These are phyloP conservation scores for Salvia splendens DNA, from an alignment of 257 asterid species.

Conservation along the genomic window DNA sequence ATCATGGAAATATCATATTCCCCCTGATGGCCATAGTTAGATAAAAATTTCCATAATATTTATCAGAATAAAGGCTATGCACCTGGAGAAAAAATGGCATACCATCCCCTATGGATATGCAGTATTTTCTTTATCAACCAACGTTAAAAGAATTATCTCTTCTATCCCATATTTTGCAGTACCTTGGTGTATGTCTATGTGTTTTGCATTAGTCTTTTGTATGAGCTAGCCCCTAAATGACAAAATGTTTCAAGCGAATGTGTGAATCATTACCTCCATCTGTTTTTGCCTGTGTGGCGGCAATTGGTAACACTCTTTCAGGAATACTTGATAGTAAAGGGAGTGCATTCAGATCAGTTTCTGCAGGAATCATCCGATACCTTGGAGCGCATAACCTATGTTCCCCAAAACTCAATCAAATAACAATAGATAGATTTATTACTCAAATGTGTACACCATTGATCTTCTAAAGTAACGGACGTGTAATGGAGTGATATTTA, in stretches of 20 bases:
- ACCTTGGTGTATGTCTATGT: background rate
- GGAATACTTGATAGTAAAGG: conserved; percentile 81
- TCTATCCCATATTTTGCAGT: background rate
- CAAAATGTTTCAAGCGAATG: conserved; percentile 27
- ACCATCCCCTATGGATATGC: conserved; percentile 22
- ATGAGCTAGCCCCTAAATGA: conserved; percentile 17
- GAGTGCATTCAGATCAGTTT: conserved; percentile 81
- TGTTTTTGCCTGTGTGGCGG: conserved; percentile 47
- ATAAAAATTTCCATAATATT: background rate
- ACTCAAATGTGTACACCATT: background rate
- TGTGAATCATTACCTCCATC: conserved; percentile 52
- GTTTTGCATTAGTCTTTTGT: conserved; percentile 18
- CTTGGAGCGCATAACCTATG: conserved; percentile 83
- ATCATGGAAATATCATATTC: background rate
- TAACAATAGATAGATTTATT: conserved; percentile 17
- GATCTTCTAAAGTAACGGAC: background rate
- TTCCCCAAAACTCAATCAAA: conserved; percentile 30
- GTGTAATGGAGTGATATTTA: background rate
- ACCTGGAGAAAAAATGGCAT: conserved; percentile 10
- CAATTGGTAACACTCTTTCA: conserved; percentile 68
- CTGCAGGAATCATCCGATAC: conserved; percentile 89
- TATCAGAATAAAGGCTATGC: conserved; percentile 20
- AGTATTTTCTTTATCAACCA: conserved; percentile 8
- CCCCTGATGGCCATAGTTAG: background rate
- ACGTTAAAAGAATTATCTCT: conserved; percentile 10